Conservation (phyloP, 208 protist genomes). For the Trypanosomatidae sp. region DNA sequence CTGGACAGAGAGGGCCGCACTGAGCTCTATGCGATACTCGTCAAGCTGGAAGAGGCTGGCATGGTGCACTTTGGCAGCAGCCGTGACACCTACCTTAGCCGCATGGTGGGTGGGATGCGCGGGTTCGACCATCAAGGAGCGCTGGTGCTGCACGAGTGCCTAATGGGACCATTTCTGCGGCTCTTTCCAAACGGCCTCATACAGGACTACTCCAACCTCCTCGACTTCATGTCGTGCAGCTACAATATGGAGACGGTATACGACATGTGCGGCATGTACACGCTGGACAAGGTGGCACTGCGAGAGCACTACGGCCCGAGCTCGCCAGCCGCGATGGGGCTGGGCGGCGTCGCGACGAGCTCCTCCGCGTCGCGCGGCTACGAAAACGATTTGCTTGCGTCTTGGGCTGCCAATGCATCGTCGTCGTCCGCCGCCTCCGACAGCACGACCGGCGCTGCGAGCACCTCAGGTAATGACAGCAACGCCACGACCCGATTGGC, state of each 20-base stretch:
- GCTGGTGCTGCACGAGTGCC: constrained; percentile 83
- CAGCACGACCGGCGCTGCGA: constrained; percentile 13
- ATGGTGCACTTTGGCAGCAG: constrained; percentile 88
- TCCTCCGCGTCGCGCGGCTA: constrained; percentile 63
- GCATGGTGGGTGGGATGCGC: constrained; percentile 82
- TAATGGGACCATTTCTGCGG: constrained; percentile 78
- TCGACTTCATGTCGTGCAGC: constrained; percentile 87
- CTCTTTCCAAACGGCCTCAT: constrained; percentile 89
- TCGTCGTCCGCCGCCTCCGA: neutral
- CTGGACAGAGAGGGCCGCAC: constrained; percentile 68
- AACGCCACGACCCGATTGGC: neutral
- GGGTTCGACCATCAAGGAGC: constrained; percentile 87
- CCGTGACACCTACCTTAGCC: constrained; percentile 72
- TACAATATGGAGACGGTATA: constrained; percentile 95
- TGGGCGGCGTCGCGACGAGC: constrained; percentile 82
- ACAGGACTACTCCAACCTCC: constrained; percentile 88
- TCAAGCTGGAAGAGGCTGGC: constrained; percentile 65
- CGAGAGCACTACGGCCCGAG: constrained; percentile 66
- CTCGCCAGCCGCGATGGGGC: constrained; percentile 77
- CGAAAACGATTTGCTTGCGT: constrained; percentile 26
- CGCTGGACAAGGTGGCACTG: constrained; percentile 81
- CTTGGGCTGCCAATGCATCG: constrained; percentile 3
- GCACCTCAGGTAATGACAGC: constrained; percentile 7
- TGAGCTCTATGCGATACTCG: constrained; percentile 80
- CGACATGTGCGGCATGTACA: constrained; percentile 87